Evolutionary conservation across 1,284 basidiomycete species (phyloP), one percentile per base, ranked within the genome.

Genomic region (Sparassis latifolia): DNA sequence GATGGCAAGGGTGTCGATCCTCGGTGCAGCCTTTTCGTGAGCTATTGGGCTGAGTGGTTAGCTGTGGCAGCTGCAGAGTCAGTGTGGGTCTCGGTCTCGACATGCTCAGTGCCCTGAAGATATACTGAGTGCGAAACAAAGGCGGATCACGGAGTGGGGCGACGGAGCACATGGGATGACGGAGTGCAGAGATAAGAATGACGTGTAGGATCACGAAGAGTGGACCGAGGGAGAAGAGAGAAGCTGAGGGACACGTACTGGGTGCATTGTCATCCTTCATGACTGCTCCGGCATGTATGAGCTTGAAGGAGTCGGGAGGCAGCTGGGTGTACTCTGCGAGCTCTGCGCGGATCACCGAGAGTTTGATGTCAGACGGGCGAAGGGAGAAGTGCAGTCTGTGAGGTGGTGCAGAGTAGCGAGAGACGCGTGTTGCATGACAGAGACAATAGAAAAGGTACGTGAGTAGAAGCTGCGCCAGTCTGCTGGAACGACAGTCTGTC

Each of bases 261-360:
- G 77, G 80, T 3, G 79, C 82, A 53, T 70, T 70, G 61, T 92
- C 83, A 61, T 91, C 87, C 55, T 82, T 85, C 79, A 90, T 84
- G 60, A 91, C 74, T 4, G 85, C 88, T 42, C 89, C 88, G 40
- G 82, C 77, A 64, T 87, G 83, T 51, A 92, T 78, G 63, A 92
- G 76, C 63, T 89, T 87, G 75, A 90, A 88, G n/a, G 76, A 75
- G 57, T 74, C 57, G 37, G 65, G 64, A 0, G 79, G 75, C 4
- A 90, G 74, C 50, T 81, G 79, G 2, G 84, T 88, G 63, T 82
- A 78, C 5, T 81, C 77, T 2, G 85, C 78, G 54, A 90, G 66
- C 33, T 74, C 67, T 10, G 71, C 56, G 37, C 85, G 76, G 50
- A 90, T 66, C 28, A 67, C 68, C 37, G 70, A 69, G 48, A 89